Base-by-base conservation (phyloP, 2,329 filamentous ascomycete genomes). In the Colletotrichum neosansevieriae region DNA sequence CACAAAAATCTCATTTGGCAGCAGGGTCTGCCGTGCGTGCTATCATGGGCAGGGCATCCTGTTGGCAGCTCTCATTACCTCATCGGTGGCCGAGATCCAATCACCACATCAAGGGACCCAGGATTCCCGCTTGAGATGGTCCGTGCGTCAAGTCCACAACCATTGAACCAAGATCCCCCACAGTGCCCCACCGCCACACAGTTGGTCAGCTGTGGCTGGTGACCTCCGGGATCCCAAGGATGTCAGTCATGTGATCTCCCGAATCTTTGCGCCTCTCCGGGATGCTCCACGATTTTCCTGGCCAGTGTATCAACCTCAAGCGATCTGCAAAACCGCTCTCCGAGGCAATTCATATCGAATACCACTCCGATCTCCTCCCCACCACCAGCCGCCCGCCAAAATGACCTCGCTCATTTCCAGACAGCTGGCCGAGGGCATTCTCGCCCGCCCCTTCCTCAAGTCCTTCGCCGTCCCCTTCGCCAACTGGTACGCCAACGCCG, bases 401-500 rank as follows among this genome's bases (percentile, higher is more conserved):
- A 92, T 93, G 91, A 89, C 77, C 89, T 87, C 82, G 88, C 92
- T 76, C 38, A 50, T 69, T 42, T 65, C 66, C 40, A 69, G 69
- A 64, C 61, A 67, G 57, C 53, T 71, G 47, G 70, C 70, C 65
- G 68, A 71, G 42, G 64, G 69, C 70, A 71, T 98, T 79, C 79
- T 89, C 79, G 92, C 92, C 86, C 91, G 94, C 77, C 94, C 95
- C 74, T 97, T 93, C 93, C 89, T 98, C 78, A 84, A 86, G 82
- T 90, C 86, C 75, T 86, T 92, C 84, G 84, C 98, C 81, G 89
- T 85, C 85, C 96, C 96, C 73, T 79, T 97, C 73, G 89, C 94
- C 82, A 88, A 90, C 78, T 97, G 94, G 94, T 98, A 98, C 85
- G 84, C 84, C 83, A 91, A 95, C 79, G 92, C 94, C 76, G 88